A percentile compares a stretch with the other conserved stretches of the same genome.
Evolutionary conservation across 495 filamentous ascomycete species (phyloP).

Genomic region (Penicillium paxilli): DNA sequence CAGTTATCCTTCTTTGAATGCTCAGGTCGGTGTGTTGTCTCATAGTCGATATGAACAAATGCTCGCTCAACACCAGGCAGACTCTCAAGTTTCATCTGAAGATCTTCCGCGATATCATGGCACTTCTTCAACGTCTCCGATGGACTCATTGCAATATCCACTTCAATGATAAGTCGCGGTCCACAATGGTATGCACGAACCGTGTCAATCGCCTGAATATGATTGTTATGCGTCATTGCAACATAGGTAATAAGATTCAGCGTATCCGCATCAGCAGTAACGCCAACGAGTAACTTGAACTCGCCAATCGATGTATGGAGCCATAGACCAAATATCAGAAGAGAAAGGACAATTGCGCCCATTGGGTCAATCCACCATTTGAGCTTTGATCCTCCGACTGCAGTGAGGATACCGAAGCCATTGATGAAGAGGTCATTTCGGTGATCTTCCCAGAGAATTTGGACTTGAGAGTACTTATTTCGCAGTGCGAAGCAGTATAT

Average conservation of each 20-base stretch:
- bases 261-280: background rate
- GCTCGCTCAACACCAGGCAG: slow-evolving; percentile 4
- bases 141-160: slow-evolving; percentile 4
- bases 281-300: background rate
- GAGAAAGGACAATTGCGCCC: slow-evolving; percentile 3
- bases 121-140: background rate
- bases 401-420: slow-evolving; percentile 4
- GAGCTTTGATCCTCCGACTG: slow-evolving; percentile 1
- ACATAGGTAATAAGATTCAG: background rate
- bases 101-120: slow-evolving; percentile 5
- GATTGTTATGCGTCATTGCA: background rate
- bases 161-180: background rate
- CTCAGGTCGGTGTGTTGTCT: background rate
- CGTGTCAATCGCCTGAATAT: background rate
- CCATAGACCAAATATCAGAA: background rate
- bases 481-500: background rate
- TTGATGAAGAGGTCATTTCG: slow-evolving; percentile 4
- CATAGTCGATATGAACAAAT: slow-evolving; percentile 6
- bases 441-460: background rate
- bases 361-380: slow-evolving; percentile 7
- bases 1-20: background rate
- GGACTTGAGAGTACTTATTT: slow-evolving; percentile 2
- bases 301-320: background rate
- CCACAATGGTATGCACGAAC: slow-evolving; percentile 4
- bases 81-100: slow-evolving; percentile 4